These are phyloP conservation scores for Ailanthus altissimus DNA, from an alignment of 345 rosid genomes.

Conservation along the genomic window DNA sequence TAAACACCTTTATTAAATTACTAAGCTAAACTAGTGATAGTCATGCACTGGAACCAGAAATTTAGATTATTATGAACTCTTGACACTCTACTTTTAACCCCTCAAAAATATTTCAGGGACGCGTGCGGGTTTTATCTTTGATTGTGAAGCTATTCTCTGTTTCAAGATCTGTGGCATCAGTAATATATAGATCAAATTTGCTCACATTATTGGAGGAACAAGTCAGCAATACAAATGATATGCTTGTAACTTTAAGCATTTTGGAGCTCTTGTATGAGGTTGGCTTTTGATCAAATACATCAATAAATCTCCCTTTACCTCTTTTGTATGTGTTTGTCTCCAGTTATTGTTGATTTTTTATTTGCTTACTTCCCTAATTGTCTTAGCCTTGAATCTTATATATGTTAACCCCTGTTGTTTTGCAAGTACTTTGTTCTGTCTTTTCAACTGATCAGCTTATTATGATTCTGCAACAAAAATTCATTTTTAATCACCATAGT, in stretches of 20 bases:
- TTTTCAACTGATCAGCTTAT: background rate
- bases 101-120: conserved; percentile 59
- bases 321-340: background rate
- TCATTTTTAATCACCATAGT: background rate
- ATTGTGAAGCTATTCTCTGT: conserved; percentile 87
- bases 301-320: background rate
- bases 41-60: background rate
- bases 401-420: background rate
- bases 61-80: background rate
- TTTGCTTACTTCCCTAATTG: background rate
- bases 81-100: conserved; percentile 18
- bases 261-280: conserved; percentile 93
- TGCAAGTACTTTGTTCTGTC: background rate
- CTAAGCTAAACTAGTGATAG: background rate
- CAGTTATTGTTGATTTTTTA: background rate
- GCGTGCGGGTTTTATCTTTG: conserved; percentile 71
- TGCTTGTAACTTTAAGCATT: conserved; percentile 62
- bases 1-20: background rate
- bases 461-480: background rate
- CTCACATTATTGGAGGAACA: conserved; percentile 78
- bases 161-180: conserved; percentile 71
- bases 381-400: background rate
- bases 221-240: conserved; percentile 58
- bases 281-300: conserved; percentile 24
- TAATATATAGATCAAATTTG: conserved; percentile 55